These are phyloP conservation scores for Boletus sp. DNA, from an alignment of 1,284 basidiomycete genomes.

Conservation along the genomic window DNA sequence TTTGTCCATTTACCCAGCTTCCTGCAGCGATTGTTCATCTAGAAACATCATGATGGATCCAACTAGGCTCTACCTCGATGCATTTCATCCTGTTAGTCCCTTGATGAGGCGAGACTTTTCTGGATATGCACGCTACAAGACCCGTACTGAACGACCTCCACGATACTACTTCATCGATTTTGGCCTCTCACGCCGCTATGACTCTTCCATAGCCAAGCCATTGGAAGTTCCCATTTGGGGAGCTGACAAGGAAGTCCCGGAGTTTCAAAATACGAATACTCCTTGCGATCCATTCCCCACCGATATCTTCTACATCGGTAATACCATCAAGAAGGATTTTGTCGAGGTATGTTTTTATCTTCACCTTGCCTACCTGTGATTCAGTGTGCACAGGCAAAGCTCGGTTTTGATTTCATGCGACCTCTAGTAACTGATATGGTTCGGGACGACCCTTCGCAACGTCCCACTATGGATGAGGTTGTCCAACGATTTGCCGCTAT, in stretches of 20 bases:
- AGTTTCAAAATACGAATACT: slow-evolving; percentile 20
- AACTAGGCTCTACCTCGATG: slow-evolving; percentile 30
- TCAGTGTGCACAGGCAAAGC: slow-evolving; percentile 9
- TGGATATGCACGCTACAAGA: slow-evolving; percentile 24
- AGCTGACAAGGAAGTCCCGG: slow-evolving; percentile 28
- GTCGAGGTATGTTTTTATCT: slow-evolving; percentile 27
- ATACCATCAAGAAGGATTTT: slow-evolving; percentile 36
- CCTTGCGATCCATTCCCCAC: slow-evolving; percentile 41
- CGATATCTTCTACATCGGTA: slow-evolving; percentile 44
- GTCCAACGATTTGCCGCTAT: slow-evolving; percentile 13
- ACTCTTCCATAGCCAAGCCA: slow-evolving; percentile 18
- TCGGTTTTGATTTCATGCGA: slow-evolving; percentile 22
- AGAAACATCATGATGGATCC: slow-evolving; percentile 45
- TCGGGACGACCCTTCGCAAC: slow-evolving; percentile 25
- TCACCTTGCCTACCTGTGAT: not conserved
- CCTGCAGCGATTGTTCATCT: slow-evolving; percentile 20
- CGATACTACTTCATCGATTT: slow-evolving; percentile 47
- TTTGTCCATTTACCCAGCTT: not conserved
- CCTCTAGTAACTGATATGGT: slow-evolving; percentile 25
- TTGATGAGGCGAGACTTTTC: slow-evolving; percentile 26
- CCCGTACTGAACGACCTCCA: slow-evolving; percentile 37
- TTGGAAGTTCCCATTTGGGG: slow-evolving; percentile 15
- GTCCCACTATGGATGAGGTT: slow-evolving; percentile 28
- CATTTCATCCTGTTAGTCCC: slow-evolving; percentile 31
- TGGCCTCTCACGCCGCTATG: slow-evolving; percentile 39